phyloP scores from a whole-genome alignment of 2,329 filamentous ascomycete species.

The Tothia fuscella region DNA sequence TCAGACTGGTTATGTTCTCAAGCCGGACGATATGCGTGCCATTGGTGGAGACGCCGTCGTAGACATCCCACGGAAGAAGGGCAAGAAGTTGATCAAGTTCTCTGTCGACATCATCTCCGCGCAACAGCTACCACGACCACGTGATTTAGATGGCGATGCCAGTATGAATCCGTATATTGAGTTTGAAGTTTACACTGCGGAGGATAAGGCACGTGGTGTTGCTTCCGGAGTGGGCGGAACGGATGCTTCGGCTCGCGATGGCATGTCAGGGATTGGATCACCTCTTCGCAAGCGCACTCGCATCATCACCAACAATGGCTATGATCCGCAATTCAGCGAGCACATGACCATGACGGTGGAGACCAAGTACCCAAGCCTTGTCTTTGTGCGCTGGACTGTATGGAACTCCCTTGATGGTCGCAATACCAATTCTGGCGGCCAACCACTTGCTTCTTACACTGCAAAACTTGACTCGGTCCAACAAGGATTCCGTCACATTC shows the following conservation, averaged over 20 bases:
- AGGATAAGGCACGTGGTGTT: conserved; percentile 73
- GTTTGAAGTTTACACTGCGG: conserved; percentile 86
- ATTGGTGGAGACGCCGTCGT: conserved; percentile 32
- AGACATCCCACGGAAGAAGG: conserved; percentile 47
- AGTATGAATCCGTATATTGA: conserved; percentile 88
- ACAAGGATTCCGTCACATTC: conserved; percentile 85
- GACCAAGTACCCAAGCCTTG: conserved; percentile 86
- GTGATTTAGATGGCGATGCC: conserved; percentile 56
- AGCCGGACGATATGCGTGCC: conserved; percentile 68
- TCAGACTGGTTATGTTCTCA: conserved; percentile 82
- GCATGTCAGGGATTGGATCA: conserved; percentile 54
- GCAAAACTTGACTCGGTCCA: conserved; percentile 83
- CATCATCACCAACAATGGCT: conserved; percentile 78
- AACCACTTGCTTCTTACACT: conserved; percentile 74
- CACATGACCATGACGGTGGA: conserved; percentile 69
- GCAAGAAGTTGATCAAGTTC: conserved; percentile 74
- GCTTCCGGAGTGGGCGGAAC: conserved; percentile 54
- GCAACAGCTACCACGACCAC: conserved; percentile 81
- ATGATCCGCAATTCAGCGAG: conserved; percentile 80
- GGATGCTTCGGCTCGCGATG: conserved; percentile 51
- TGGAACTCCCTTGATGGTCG: conserved; percentile 72
- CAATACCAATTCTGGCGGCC: conserved; percentile 47
- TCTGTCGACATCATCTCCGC: conserved; percentile 83
- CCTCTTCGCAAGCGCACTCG: conserved; percentile 69
- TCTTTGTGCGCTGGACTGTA: conserved; percentile 88